These are phyloP conservation scores for Xylariaceae sp. DNA, from an alignment of 2,329 filamentous ascomycete species.

Conservation along the genomic window DNA sequence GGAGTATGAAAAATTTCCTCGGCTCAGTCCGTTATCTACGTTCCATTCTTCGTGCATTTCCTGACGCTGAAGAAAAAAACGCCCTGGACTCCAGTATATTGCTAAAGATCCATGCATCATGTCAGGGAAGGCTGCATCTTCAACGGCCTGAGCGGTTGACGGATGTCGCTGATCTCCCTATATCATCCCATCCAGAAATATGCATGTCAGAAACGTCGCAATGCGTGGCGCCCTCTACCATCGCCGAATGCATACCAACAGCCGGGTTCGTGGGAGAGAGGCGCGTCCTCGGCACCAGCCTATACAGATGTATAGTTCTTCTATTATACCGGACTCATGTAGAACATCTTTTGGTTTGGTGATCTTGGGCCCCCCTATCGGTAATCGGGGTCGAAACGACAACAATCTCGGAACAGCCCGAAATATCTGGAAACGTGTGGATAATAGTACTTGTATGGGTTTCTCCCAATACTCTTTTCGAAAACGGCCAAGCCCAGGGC, in stretches of 20 bases:
- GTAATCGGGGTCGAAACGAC: neutral
- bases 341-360: neutral
- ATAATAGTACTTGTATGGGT: neutral
- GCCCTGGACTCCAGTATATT: constrained; percentile 6
- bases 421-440: neutral
- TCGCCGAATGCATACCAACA: constrained; percentile 14
- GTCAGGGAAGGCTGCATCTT: constrained; percentile 3
- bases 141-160: constrained; percentile 8
- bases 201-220: constrained; percentile 18
- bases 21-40: neutral
- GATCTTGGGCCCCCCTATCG: neutral
- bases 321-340: neutral
- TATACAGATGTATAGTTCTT: neutral
- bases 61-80: neutral
- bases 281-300: neutral
- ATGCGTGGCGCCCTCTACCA: constrained; percentile 3
- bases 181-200: neutral
- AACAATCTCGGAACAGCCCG: constrained; percentile 18
- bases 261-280: constrained; percentile 13
- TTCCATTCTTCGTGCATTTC: neutral
- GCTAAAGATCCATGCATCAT: constrained; percentile 7
- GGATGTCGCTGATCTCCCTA: constrained; percentile 8
- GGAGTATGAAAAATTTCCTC: neutral
- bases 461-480: neutral
- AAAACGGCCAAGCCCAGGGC: neutral